These are phyloP conservation scores for Mycosarcoma maydis DNA, from an alignment of 1,284 basidiomycete genomes.

Conservation along the genomic window DNA sequence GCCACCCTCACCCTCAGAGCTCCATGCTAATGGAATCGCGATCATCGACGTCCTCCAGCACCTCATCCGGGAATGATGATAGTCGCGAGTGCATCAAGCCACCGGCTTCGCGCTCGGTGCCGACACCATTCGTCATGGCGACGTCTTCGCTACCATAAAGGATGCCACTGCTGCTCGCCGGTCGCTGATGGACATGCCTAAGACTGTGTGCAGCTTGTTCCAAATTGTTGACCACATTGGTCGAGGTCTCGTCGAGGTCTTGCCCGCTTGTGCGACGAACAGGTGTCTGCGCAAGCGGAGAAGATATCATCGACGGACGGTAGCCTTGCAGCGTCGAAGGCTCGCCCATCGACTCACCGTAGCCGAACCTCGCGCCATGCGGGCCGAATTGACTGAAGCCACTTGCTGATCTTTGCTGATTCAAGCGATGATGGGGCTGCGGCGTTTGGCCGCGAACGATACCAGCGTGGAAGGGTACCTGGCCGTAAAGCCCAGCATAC, in stretches of 20 bases:
- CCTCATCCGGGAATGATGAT: conserved; percentile 24
- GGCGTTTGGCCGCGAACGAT: conserved; percentile 34
- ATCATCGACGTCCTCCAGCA: conserved; percentile 23
- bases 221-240: conserved; percentile 13
- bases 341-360: conserved; percentile 43
- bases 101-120: conserved; percentile 13
- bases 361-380: conserved; percentile 19
- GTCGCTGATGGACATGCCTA: conserved; percentile 6
- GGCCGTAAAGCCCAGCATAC: conserved; percentile 75
- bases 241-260: conserved; percentile 6
- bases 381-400: conserved; percentile 33
- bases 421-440: conserved; percentile 44
- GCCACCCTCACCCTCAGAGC: conserved; percentile 4
- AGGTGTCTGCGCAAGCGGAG: conserved; percentile 38
- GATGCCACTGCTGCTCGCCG: conserved; percentile 20
- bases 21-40: conserved; percentile 39
- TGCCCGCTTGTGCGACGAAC: conserved; percentile 23
- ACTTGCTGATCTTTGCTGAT: conserved; percentile 40
- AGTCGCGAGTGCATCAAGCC: conserved; percentile 17
- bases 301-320: conserved; percentile 35
- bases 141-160: conserved; percentile 25
- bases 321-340: conserved; percentile 34
- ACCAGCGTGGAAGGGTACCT: conserved; percentile 14
- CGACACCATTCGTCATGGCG: conserved; percentile 24
- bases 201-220: conserved; percentile 33